These are phyloP conservation scores for Stephania japonica DNA, from an alignment of 164 flowering plant genomes.

Conservation along the genomic window DNA sequence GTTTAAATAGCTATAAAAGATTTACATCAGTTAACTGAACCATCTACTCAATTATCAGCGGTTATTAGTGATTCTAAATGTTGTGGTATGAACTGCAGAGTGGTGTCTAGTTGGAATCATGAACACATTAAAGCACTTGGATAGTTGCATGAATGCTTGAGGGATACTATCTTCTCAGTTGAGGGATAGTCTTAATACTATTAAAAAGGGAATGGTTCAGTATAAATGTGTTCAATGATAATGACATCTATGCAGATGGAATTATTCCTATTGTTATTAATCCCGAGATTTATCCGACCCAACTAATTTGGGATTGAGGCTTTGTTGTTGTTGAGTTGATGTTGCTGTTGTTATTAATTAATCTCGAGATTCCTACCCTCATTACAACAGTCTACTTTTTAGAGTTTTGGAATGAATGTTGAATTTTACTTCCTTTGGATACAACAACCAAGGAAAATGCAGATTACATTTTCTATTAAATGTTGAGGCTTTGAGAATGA, in stretches of 20 bases:
- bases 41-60: not conserved
- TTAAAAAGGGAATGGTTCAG: not conserved
- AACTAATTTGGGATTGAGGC: not conserved
- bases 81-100: not conserved
- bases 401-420: not conserved
- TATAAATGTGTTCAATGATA: not conserved
- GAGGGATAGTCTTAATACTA: not conserved
- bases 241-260: not conserved
- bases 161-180: not conserved
- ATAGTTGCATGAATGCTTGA: not conserved
- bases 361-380: not conserved
- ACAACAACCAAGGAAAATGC: not conserved
- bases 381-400: not conserved
- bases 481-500: slow-evolving; percentile 1
- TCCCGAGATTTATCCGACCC: too few relatives aligned
- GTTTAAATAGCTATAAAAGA: not conserved
- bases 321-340: not conserved
- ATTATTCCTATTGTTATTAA: not conserved
- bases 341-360: not conserved
- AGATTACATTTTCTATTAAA: not conserved
- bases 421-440: not conserved
- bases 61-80: not conserved
- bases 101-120: not conserved
- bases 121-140: not conserved
- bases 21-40: not conserved